Base-by-base conservation (phyloP, 805 yeast species). In the Candida silvicultrix region DNA sequence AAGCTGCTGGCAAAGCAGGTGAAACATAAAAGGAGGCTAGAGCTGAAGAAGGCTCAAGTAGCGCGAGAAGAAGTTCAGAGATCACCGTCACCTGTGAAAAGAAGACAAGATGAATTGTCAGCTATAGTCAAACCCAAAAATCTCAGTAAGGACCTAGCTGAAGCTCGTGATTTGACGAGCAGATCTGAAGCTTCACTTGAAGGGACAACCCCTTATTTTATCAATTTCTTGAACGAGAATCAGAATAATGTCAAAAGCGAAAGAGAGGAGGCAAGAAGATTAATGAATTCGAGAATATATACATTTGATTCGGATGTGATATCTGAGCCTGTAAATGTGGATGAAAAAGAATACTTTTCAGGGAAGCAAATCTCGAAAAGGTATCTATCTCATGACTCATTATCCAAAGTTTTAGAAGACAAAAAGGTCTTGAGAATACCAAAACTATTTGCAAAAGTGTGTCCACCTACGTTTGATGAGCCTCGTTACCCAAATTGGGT, bases 401-500 rank as follows among this genome's bases (percentile, higher is more conserved):
- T 86, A 4, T 58, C 64, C 1, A 38, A 49, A 5, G 55, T 74
- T 3, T 53, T 88, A 8, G 51, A 61, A 14, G 77, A 75, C 15
- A 74, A 77, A 49, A 80, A 81, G 52, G 59, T 83, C 1, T 63
- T 86, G 40, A 67, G 85, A 37, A 60, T 87, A 2, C 74, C 75
- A 10, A 79, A 81, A 52, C 60, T 85, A 2, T 71, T 78, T 53
- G 83, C 88, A 2, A 80, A 81, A 51, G 80, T 89, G 1, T 52
- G 61, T 25, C 83, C 94, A 2, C 94, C 96, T 0, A 69, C 77
- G 19, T 89, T 76, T 57, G 59, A 65, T 6, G 85, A 85, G 41
- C 96, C 96, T 0, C 65, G 66, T 31, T 82, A 83, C 55, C 65
- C 83, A 3, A 89, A 90, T 58, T 89, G 89, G 85, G 82, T 83